These are phyloP conservation scores for Shiraia bambusicola DNA, from an alignment of 2,329 filamentous ascomycete species.

Conservation along the genomic window DNA sequence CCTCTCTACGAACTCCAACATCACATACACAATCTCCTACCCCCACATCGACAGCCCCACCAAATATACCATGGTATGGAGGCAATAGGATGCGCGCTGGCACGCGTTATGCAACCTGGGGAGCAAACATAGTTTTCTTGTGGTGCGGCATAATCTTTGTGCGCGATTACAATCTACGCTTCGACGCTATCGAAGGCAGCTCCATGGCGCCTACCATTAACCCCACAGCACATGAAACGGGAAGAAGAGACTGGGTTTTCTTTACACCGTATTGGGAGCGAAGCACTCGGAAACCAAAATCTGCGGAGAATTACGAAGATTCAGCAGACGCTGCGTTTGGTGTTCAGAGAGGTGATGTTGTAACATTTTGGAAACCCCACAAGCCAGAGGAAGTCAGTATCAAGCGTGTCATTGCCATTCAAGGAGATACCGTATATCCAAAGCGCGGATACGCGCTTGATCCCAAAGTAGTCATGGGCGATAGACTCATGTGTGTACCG, in stretches of 20 bases:
- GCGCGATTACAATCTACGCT: constrained; percentile 46
- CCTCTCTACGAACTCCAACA: constrained; percentile 4
- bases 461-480: neutral
- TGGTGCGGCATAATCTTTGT: constrained; percentile 29
- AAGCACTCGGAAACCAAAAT: constrained; percentile 16
- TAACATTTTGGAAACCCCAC: constrained; percentile 56
- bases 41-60: too few relatives aligned
- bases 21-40: constrained; percentile 5
- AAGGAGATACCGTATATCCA: constrained; percentile 70
- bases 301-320: constrained; percentile 4
- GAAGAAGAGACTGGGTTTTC: constrained; percentile 42
- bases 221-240: constrained; percentile 44
- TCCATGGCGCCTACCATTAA: constrained; percentile 52
- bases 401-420: constrained; percentile 80
- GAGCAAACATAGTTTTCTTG: constrained; percentile 15
- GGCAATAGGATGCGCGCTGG: neutral
- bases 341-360: constrained; percentile 48
- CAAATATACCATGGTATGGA: too few relatives aligned
- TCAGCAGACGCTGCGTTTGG: constrained; percentile 7
- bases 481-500: constrained; percentile 21
- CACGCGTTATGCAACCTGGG: constrained; percentile 14
- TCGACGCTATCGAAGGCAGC: constrained; percentile 42
- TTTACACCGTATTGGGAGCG: constrained; percentile 29
- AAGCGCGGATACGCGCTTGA: constrained; percentile 50
- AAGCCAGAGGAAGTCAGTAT: constrained; percentile 70